Evolutionary conservation across 257 asterid species (phyloP).

Genomic region (Solanum chmielewskii): DNA sequence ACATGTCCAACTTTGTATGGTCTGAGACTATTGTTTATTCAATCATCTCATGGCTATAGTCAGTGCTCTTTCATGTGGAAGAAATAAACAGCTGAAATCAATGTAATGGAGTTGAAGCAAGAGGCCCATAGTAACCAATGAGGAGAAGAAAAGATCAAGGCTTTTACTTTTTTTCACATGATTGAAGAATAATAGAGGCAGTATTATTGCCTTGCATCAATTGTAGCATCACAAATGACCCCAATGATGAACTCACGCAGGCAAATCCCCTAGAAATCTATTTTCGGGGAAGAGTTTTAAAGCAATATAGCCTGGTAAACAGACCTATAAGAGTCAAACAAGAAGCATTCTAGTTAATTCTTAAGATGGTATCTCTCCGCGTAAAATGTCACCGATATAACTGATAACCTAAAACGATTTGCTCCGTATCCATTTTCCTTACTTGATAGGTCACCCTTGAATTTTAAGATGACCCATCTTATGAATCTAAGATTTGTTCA

Average conservation of each 20-base stretch:
- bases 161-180: neutral
- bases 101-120: neutral
- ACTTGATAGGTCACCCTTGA: neutral
- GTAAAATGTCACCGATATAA: neutral
- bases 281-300: neutral
- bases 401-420: neutral
- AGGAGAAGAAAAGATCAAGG: neutral
- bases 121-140: neutral
- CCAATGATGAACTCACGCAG: neutral
- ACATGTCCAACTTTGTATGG: neutral
- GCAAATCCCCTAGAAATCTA: neutral
- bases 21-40: neutral
- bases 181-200: neutral
- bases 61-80: neutral
- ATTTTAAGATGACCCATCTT: neutral
- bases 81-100: neutral
- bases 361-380: neutral
- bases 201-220: neutral
- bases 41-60: neutral
- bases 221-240: neutral
- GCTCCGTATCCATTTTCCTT: neutral
- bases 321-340: neutral
- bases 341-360: neutral
- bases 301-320: neutral
- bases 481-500: neutral